phyloP scores from a whole-genome alignment of 2,329 filamentous ascomycete species.

The Cadophora luteo-olivacea region DNA sequence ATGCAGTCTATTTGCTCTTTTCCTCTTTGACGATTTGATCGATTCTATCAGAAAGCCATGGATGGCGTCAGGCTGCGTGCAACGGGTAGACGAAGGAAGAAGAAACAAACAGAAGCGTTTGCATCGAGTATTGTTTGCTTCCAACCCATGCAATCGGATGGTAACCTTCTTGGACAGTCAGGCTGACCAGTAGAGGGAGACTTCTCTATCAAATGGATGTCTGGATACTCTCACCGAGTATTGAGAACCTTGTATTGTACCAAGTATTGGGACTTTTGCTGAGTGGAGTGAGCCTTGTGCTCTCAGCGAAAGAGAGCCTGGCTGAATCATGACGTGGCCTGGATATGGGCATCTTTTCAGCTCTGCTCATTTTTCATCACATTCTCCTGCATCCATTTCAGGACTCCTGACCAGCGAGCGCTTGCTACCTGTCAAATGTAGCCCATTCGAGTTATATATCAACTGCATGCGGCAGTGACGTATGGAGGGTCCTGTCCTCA shows the following conservation, averaged over 20 bases:
- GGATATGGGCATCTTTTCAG: not conserved
- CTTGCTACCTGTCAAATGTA: too few relatives aligned
- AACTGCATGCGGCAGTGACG: too few relatives aligned
- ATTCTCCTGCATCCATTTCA: not conserved
- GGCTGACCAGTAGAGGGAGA: conserved; percentile 8
- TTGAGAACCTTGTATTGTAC: not conserved
- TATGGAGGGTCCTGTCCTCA: too few relatives aligned
- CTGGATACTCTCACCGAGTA: conserved; percentile 6
- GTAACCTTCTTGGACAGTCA: not conserved
- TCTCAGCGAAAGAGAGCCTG: not conserved
- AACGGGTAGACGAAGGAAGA: not conserved
- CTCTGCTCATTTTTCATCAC: not conserved
- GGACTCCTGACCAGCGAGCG: too few relatives aligned
- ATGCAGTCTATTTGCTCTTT: not conserved
- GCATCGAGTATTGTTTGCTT: not conserved
- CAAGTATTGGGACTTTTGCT: not conserved
- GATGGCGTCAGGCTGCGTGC: not conserved
- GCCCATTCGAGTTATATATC: too few relatives aligned
- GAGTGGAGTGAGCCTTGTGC: not conserved
- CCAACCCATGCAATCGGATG: not conserved
- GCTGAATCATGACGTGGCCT: not conserved
- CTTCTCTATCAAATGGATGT: not conserved
- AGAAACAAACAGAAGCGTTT: conserved; percentile 3
- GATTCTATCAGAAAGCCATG: not conserved
- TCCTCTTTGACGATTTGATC: not conserved